Evolutionary conservation across 106 monocot genomes (phyloP).

Genomic region (Acorus calamus): DNA sequence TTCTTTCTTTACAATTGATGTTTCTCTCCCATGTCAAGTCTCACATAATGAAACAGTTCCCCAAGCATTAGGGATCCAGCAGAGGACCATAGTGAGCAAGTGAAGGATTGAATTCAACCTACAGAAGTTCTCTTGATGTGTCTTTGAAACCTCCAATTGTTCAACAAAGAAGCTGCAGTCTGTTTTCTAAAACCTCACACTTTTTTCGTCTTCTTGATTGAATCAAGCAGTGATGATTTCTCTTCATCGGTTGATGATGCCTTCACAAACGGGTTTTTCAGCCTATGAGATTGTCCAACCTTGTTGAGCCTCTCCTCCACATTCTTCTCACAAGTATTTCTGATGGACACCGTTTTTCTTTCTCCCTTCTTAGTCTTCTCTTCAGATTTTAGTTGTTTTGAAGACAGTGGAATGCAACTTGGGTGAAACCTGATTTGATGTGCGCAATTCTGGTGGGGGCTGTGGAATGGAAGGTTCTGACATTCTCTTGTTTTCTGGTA

Average conservation of each 20-base stretch:
- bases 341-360: neutral
- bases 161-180: neutral
- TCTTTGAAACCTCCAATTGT: no score
- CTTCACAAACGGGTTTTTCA: constrained; percentile 49
- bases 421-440: no score
- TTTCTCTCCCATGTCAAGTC: no score
- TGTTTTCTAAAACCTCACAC: neutral
- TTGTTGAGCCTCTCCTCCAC: neutral
- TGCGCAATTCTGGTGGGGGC: neutral
- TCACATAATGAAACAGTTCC: no score
- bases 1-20: no score
- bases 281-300: constrained; percentile 5
- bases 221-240: constrained; percentile 52
- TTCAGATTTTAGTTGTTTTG: constrained; percentile 11
- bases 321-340: neutral
- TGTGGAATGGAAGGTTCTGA: constrained; percentile 8
- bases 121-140: no score
- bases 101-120: no score
- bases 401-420: constrained; percentile 1
- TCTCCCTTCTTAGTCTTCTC: constrained; percentile 13
- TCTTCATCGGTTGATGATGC: constrained; percentile 15
- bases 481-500: constrained; percentile 2
- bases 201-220: constrained; percentile 68
- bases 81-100: no score
- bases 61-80: no score